These are phyloP conservation scores for Phialophora chinensis DNA, from an alignment of 2,329 filamentous ascomycete genomes.

Conservation along the genomic window DNA sequence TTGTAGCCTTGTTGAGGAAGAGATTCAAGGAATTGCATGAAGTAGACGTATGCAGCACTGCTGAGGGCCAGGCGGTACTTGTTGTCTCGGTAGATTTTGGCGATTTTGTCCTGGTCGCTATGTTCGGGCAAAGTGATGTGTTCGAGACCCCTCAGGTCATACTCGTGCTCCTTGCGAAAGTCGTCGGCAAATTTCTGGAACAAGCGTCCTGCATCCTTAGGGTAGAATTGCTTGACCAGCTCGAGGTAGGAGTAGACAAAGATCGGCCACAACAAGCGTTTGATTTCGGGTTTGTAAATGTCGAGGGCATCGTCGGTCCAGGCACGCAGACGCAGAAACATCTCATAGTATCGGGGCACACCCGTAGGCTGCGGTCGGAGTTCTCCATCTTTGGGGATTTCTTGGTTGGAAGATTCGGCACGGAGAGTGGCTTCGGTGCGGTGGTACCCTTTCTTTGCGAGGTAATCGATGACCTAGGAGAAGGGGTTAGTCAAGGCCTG, in stretches of 20 bases:
- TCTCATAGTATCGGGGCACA: slow-evolving; percentile 76
- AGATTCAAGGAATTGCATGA: slow-evolving; percentile 88
- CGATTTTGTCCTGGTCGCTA: slow-evolving; percentile 70
- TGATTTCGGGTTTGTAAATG: slow-evolving; percentile 93
- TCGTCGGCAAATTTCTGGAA: slow-evolving; percentile 71
- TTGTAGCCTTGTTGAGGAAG: slow-evolving; percentile 80
- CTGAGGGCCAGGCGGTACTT: slow-evolving; percentile 93
- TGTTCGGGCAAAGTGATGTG: slow-evolving; percentile 79
- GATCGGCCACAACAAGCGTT: slow-evolving; percentile 86
- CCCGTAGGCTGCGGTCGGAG: slow-evolving; percentile 45
- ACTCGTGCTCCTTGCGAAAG: slow-evolving; percentile 78
- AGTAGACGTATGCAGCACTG: slow-evolving; percentile 77
- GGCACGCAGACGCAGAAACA: slow-evolving; percentile 73
- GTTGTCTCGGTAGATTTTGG: slow-evolving; percentile 80
- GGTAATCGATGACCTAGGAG: slow-evolving; percentile 82
- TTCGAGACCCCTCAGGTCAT: slow-evolving; percentile 78
- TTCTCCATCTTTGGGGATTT: slow-evolving; percentile 64
- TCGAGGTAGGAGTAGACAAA: slow-evolving; percentile 93
- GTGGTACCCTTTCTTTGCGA: slow-evolving; percentile 93
- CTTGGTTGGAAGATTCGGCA: slow-evolving; percentile 83
- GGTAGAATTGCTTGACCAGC: slow-evolving; percentile 73
- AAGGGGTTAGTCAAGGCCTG: slow-evolving; percentile 24
- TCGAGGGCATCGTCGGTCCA: slow-evolving; percentile 95
- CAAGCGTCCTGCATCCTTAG: slow-evolving; percentile 48
- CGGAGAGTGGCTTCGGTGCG: slow-evolving; percentile 91